Evolutionary conservation across 2,329 filamentous ascomycete species (phyloP).

Genomic region (Trichoderma citrinoviride): DNA sequence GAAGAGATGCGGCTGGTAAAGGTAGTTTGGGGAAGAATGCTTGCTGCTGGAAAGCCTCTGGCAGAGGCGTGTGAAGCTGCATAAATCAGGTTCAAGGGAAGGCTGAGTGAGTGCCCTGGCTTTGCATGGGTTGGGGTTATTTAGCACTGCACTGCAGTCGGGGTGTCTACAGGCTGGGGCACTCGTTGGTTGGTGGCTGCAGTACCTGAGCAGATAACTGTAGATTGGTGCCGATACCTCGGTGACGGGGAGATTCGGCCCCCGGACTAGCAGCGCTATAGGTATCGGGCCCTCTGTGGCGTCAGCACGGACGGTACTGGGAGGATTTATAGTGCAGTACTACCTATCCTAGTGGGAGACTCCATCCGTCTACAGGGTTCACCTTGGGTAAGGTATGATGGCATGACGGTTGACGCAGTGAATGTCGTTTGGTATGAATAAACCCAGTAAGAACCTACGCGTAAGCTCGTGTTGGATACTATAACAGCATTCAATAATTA

Average conservation of each 20-base stretch:
- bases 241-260: not conserved
- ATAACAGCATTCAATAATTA: too few species aligned
- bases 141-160: too few species aligned
- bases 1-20: not conserved
- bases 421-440: too few species aligned
- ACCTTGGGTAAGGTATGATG: too few species aligned
- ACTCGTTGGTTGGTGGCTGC: too few species aligned
- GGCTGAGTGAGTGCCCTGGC: not conserved
- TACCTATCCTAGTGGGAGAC: too few species aligned
- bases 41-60: not conserved
- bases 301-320: not conserved
- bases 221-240: slow-evolving; percentile 8
- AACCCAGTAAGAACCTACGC: too few species aligned
- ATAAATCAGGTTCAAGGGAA: not conserved
- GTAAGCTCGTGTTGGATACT: too few species aligned
- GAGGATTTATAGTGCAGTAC: not conserved
- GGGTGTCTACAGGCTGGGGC: too few species aligned
- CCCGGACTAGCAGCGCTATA: not conserved
- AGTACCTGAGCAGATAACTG: not conserved
- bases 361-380: too few species aligned
- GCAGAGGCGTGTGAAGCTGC: not conserved
- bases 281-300: not conserved
- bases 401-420: too few species aligned
- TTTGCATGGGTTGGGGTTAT: too few species aligned
- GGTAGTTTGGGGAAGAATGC: not conserved